Evolutionary conservation across 306 rosid species (phyloP), one percentile per base, ranked within the genome.

Genomic region (Malus sieversii): DNA sequence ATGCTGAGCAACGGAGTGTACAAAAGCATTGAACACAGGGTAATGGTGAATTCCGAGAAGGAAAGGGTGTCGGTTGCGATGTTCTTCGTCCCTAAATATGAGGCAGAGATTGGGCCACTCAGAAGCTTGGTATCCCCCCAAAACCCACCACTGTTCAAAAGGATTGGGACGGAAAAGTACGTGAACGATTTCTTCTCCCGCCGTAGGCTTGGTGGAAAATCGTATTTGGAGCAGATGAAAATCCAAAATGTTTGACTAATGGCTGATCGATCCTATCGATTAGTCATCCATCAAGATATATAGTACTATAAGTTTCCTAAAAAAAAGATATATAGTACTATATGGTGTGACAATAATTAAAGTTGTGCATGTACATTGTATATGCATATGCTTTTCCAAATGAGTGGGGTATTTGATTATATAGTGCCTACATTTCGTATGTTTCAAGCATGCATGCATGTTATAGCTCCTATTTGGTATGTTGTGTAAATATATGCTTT

Each of bases 1-100:
- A 93, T 91, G 59, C n/a, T 91, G 70, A 93, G 96, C 79, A 91
- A 93, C 44, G 93, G 97, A 27, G 58, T 82, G 10, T 93, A 91
- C 74, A 82, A 4, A 2, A 93, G 98, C 87, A 77, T 90, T 44
- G 97, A 89, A 84, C 97, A 93, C 42, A 88, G 89, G 38, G 98
- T 71, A 59, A 59, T 78, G 20, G 93, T 90, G 78, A 91, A 93
- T 63, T 77, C 81, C 69, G 89, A 80, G 63, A 91, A 80, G 32
- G 92, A 85, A 71, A 88, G 98, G 69, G 80, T 91, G 27, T 91
- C 98, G 0, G 48, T 87, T 2, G 96, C 91, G 7, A 79, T 85
- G 84, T 91, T 93, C 80, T 84, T 88, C 82, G 83, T 76, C 70
- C 90, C 93, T 1, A 93, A 86, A 73, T 76, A 83, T 55, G 92